Base-by-base conservation (phyloP, 495 filamentous ascomycete genomes). In the Penicillium coprophilum region DNA sequence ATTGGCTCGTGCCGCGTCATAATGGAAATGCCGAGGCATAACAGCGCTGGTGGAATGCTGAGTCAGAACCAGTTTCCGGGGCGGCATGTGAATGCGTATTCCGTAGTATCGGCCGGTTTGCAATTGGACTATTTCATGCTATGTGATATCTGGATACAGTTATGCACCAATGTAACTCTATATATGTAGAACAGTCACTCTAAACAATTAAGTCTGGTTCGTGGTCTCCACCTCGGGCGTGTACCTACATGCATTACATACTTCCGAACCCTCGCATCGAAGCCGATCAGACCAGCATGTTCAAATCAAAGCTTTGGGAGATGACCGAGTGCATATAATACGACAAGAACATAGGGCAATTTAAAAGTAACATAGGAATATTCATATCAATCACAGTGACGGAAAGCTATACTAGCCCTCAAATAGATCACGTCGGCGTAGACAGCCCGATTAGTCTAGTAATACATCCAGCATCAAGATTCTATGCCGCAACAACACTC, bases 401-500 rank as follows among this genome's bases (percentile, higher is more conserved):
- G 24, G 43, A 46, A 46, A 54, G 41, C 43, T 15, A 46, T 21
- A 53, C 4, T 30, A 46, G 52, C 51, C 60, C 48, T 50, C 49
- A 60, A 46, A 64, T 60, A 66, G 46, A 68, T 61, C 57, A 65
- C 56, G 61, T 60, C 21, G 17, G 61, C 41, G 30, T 54, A 46
- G 62, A 68, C 61, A 65, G 61, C 68, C 68, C 60, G 57, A 73
- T 68, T 70, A 63, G 49, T 73, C 74, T 78, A 78, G 69, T 74
- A 73, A 77, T 79, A 79, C 76, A 79, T 68, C 68, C 63, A 67
- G 65, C 56, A 48, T 65, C 50, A 36, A 64, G 59, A 49, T 53
- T 50, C 55, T 61, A 64, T 46, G 48, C 59, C 38, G 45, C 27
- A 21, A n/a, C 38, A 58, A 50, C 28, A 41, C 58, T 82, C 80